Evolutionary conservation across 1,284 basidiomycete genomes (phyloP), one percentile per base, ranked within the genome.

Genomic region (Ceratobasidium theobromae): DNA sequence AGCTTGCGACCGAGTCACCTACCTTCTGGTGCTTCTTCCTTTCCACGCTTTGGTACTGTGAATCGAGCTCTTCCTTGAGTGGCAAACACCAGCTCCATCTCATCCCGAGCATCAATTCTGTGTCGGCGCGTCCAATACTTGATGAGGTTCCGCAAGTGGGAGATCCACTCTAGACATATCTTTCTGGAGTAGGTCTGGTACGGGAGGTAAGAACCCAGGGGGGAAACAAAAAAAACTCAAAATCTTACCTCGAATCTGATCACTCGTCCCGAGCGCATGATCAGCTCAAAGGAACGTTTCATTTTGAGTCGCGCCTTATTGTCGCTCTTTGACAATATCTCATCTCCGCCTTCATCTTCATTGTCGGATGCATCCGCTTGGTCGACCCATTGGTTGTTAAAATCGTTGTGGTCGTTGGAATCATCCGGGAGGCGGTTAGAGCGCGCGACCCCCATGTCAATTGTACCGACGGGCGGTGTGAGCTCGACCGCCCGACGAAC

Each of bases 41-140:
- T 55, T 35, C 58, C 65, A 32, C 27, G 38, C 23, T 51, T 54
- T 2, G 85, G 91, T 49, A 86, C 75, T 68, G 25, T 69, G 54
- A 32, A 75, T 55, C 81, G 80, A 40, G 83, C 79, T 67, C 82
- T 79, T 28, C 79, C 80, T 38, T 77, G 75, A 25, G 76, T 77
- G 32, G 80, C 76, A 72, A 86, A 82, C 16, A 85, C 82, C 38
- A 89, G 76, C 66, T 91, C 85, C 87, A 94, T 93, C 75, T 93
- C 88, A 67, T 87, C 81, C 64, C 80, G 79, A 16, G 92, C 86
- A 72, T 92, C 89, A 45, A 79, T 78, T 35, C 81, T 81, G 71
- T 91, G 86, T 40, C 87, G 82, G 60, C 84, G 79, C 58, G 82
- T 86, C 93, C 93, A 95, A 74, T 91, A 95, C 9, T 78, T 75